These are phyloP conservation scores for Cladosporium halotolerans DNA, from an alignment of 2,329 filamentous ascomycete genomes.

Conservation along the genomic window DNA sequence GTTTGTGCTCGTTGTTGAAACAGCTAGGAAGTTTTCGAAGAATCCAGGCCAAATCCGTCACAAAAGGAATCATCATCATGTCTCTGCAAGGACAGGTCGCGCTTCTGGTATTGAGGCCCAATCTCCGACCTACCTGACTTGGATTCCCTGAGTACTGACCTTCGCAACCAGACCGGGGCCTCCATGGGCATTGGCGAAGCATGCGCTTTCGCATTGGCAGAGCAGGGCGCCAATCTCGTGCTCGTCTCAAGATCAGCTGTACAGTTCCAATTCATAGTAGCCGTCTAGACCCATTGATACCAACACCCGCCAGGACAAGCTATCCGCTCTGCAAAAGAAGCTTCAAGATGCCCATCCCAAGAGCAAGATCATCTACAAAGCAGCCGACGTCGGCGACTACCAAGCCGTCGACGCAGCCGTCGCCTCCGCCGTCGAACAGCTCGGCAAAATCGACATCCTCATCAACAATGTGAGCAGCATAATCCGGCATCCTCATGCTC, in stretches of 20 bases:
- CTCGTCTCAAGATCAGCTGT: constrained; percentile 4
- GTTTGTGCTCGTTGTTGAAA: too few species aligned
- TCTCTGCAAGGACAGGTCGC: constrained; percentile 6
- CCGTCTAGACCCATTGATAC: not conserved
- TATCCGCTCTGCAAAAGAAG: not conserved
- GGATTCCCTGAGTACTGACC: not conserved
- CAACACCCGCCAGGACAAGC: not conserved
- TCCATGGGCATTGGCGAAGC: constrained; percentile 9
- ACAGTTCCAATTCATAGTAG: too few species aligned
- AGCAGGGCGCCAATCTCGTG: not conserved
- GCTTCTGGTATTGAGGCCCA: not conserved
- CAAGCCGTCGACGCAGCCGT: constrained; percentile 31
- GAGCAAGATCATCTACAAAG: constrained; percentile 23
- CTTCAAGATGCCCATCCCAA: constrained; percentile 1
- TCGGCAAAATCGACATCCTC: constrained; percentile 39
- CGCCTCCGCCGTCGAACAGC: constrained; percentile 25
- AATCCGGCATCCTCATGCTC: too few species aligned
- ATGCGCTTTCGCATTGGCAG: constrained; percentile 3
- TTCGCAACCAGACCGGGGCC: not conserved
- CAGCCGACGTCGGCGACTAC: constrained; percentile 30
- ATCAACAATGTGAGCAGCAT: constrained; percentile 39
- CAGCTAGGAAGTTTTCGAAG: too few species aligned
- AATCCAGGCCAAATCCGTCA: not conserved
- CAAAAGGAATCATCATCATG: not conserved
- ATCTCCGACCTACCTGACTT: too few species aligned